These are phyloP conservation scores for Zizania latifolia DNA, from an alignment of 176 grass and related monocot species.

Conservation along the genomic window DNA sequence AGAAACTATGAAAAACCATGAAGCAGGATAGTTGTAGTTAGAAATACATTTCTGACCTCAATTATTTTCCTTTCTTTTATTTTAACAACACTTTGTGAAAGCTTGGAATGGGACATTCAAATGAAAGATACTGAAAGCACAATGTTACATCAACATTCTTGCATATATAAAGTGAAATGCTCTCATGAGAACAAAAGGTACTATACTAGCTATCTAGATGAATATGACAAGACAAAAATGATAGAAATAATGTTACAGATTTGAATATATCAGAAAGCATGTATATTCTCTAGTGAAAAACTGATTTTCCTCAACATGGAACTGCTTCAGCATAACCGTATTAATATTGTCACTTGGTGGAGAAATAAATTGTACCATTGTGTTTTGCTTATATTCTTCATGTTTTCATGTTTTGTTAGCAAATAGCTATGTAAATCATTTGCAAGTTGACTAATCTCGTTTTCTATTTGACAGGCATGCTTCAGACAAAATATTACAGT, in stretches of 20 bases:
- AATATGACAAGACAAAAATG: not conserved
- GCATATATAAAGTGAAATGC: not conserved
- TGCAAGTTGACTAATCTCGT: not conserved
- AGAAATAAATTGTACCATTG: not conserved
- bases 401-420: not conserved
- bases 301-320: not conserved
- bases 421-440: slow-evolving; percentile 9
- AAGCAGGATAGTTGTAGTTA: not conserved
- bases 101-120: not conserved
- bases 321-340: not conserved
- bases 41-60: not conserved
- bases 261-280: not conserved
- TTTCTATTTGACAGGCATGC: slow-evolving; percentile 64
- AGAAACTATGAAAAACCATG: not conserved
- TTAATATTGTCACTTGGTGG: not conserved
- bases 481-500: slow-evolving; percentile 83
- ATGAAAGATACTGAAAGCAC: not conserved
- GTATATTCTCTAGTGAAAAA: not conserved
- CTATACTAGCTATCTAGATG: not conserved
- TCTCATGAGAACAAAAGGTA: not conserved
- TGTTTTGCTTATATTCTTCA: slow-evolving; percentile 11
- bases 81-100: not conserved
- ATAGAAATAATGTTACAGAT: not conserved
- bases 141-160: not conserved
- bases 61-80: not conserved